phyloP scores from a whole-genome alignment of 495 filamentous ascomycete species.

The Neurospora pannonica region DNA sequence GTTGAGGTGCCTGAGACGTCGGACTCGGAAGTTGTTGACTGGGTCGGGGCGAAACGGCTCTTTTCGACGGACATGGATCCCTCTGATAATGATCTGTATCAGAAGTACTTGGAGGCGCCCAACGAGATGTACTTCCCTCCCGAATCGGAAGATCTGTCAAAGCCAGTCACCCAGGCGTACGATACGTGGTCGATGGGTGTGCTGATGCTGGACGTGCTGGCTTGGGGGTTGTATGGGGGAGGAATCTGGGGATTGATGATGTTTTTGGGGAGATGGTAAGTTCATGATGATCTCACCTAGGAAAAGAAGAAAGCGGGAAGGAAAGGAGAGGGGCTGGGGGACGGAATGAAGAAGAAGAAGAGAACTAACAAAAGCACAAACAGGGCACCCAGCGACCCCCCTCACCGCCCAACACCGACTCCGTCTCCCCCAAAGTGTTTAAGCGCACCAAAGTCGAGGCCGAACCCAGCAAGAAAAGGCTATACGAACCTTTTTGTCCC shows the following conservation, averaged over 20 bases:
- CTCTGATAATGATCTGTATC: not conserved
- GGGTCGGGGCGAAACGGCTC: not conserved
- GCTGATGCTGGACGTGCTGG: not conserved
- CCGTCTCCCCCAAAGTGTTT: not conserved
- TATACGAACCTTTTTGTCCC: not conserved
- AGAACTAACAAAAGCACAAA: not conserved
- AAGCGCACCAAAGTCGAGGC: not conserved
- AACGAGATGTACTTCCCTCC: not conserved
- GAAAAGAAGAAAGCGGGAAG: too few species aligned
- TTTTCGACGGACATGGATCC: not conserved
- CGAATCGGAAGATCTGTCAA: not conserved
- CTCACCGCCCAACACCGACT: not conserved
- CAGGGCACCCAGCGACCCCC: not conserved
- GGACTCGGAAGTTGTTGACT: not conserved
- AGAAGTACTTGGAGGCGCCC: not conserved
- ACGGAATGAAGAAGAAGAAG: too few species aligned
- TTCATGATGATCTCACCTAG: too few species aligned
- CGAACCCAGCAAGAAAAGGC: not conserved
- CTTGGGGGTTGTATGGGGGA: not conserved
- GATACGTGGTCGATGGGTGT: not conserved
- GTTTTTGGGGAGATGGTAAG: not conserved
- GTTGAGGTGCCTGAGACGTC: not conserved
- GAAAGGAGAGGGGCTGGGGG: too few species aligned
- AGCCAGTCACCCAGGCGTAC: not conserved
- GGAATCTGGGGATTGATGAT: not conserved